A percentile compares a stretch with the other conserved stretches of the same genome.
Evolutionary conservation across 2,329 filamentous ascomycete species (phyloP).

Genomic region (Phyllosticta ampelicida): DNA sequence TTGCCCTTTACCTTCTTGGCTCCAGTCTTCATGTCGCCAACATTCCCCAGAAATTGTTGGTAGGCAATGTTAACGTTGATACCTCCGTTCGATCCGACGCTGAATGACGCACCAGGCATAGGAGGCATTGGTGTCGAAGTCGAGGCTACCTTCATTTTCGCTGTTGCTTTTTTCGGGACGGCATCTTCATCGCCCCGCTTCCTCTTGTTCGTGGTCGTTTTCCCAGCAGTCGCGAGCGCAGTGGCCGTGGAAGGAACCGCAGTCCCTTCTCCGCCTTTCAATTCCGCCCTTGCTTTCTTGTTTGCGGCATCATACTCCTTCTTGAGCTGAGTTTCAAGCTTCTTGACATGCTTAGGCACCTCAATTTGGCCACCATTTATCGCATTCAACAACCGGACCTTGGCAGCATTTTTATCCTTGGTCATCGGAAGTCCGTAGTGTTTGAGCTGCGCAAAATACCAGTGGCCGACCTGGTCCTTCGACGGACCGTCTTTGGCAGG

Average conservation of each 20-base stretch:
- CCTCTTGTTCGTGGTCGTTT: background rate
- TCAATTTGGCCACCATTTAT: slow-evolving; percentile 38
- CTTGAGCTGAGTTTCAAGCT: slow-evolving; percentile 45
- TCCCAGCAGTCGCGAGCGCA: background rate
- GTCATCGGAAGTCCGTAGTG: slow-evolving; percentile 50
- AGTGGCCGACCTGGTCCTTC: slow-evolving; percentile 47
- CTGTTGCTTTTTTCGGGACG: background rate
- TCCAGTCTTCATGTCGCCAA: background rate
- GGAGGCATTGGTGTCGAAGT: slow-evolving; percentile 10
- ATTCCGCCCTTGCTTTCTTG: slow-evolving; percentile 34
- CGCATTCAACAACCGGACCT: slow-evolving; percentile 49
- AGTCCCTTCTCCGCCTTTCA: slow-evolving; percentile 14
- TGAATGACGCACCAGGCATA: slow-evolving; percentile 7
- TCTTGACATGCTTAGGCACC: slow-evolving; percentile 39
- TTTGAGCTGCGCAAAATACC: slow-evolving; percentile 51
- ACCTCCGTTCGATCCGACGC: background rate
- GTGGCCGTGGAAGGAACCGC: slow-evolving; percentile 11
- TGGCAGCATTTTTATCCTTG: slow-evolving; percentile 48
- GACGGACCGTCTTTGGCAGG: slow-evolving; percentile 11
- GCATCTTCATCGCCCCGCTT: background rate
- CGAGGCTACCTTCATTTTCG: background rate
- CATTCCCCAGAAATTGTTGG: background rate
- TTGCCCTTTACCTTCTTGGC: background rate
- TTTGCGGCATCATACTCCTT: slow-evolving; percentile 46
- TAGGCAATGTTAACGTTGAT: background rate